Conservation (phyloP, 768 basidiomycete genomes). For the Omphalotus guepiniiformis region DNA sequence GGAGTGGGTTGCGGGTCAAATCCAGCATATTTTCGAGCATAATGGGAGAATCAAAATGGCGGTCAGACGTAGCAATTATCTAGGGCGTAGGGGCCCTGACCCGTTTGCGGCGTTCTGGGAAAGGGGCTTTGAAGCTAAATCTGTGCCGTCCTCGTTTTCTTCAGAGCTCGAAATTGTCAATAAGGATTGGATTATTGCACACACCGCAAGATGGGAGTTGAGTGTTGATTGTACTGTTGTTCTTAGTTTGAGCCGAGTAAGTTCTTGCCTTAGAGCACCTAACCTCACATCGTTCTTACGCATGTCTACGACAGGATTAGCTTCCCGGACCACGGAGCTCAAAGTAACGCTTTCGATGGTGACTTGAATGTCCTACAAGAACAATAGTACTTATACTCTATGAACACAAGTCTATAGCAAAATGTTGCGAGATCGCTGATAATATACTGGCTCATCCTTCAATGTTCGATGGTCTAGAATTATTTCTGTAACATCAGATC, state of each 20-base stretch:
- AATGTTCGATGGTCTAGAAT: no score
- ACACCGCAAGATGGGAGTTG: conserved; percentile 3
- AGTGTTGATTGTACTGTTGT: neutral
- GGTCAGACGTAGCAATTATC: neutral
- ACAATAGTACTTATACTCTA: no score
- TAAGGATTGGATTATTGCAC: neutral
- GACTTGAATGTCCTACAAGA: no score
- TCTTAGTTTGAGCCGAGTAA: neutral
- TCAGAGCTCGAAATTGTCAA: neutral
- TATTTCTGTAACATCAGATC: no score
- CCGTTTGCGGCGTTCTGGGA: conserved; percentile 1
- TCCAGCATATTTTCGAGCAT: conserved; percentile 2
- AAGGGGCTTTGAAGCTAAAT: conserved; percentile 1
- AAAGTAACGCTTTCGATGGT: no score
- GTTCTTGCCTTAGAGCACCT: no score
- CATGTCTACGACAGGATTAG: no score
- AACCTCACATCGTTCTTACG: no score
- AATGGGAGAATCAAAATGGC: neutral
- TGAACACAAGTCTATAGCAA: no score
- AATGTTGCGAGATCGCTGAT: no score
- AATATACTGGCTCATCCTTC: no score
- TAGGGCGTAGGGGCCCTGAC: neutral
- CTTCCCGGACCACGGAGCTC: no score
- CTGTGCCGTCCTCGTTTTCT: neutral
- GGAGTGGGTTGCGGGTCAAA: conserved; percentile 1